A percentile compares a stretch with the other conserved stretches of the same genome.
Conservation (phyloP, 352 stramenopile genomes). For the Globisporangium heterothallicum region DNA sequence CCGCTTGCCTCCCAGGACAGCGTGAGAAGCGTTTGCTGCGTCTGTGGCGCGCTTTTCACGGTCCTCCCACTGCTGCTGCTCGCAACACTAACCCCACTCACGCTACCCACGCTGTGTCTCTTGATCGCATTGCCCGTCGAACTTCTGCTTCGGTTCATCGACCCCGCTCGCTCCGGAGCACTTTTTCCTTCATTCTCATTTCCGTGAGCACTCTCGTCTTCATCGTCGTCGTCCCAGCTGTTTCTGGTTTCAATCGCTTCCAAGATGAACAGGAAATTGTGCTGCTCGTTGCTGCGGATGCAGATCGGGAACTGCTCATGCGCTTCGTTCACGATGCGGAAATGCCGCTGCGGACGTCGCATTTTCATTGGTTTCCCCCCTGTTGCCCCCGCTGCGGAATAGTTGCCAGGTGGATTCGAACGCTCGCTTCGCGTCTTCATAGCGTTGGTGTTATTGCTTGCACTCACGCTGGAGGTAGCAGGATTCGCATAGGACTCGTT, state of each 20-base stretch:
- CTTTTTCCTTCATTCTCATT: not conserved
- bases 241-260: conserved; percentile 20
- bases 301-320: conserved; percentile 55
- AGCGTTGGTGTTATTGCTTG: not conserved
- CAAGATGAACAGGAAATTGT: conserved; percentile 58
- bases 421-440: not conserved
- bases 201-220: not conserved
- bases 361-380: not conserved
- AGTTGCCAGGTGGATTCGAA: not conserved
- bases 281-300: conserved; percentile 45
- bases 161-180: conserved; percentile 1
- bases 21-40: conserved; percentile 52
- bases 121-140: not conserved
- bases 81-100: not conserved
- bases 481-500: conserved; percentile 26
- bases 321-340: conserved; percentile 29
- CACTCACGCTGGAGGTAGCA: not conserved
- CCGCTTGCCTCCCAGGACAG: conserved; percentile 46
- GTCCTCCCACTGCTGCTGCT: not conserved
- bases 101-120: conserved; percentile 10
- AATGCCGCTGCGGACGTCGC: conserved; percentile 13
- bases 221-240: conserved; percentile 1
- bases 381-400: not conserved
- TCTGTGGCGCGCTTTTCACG: not conserved
- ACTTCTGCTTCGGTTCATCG: conserved; percentile 4